These are phyloP conservation scores for Daedalea quercina DNA, from an alignment of 768 basidiomycete genomes.

Conservation along the genomic window DNA sequence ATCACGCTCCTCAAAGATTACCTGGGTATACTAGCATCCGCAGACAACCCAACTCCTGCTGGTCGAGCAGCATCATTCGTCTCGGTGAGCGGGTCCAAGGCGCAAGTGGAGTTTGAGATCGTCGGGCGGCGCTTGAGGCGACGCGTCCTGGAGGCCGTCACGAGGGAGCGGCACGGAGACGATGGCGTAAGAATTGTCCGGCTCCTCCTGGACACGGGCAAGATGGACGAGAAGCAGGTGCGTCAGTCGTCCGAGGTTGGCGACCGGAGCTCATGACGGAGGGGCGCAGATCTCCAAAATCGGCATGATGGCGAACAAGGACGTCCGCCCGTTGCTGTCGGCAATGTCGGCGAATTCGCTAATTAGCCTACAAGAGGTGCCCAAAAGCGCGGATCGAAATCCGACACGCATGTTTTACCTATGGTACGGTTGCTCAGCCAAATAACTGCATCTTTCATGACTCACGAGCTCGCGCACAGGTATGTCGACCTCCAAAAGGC, in stretches of 20 bases:
- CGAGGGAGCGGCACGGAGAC: constrained; percentile 77
- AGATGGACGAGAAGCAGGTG: constrained; percentile 94
- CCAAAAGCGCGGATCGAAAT: constrained; percentile 85
- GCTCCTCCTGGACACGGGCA: constrained; percentile 73
- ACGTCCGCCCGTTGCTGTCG: constrained; percentile 75
- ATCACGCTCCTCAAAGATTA: constrained; percentile 69
- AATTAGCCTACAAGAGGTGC: constrained; percentile 89
- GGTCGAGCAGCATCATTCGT: constrained; percentile 69
- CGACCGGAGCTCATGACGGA: background rate
- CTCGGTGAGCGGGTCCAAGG: constrained; percentile 61
- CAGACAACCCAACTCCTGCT: constrained; percentile 74
- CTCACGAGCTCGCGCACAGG: constrained; percentile 39
- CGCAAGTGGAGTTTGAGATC: constrained; percentile 75
- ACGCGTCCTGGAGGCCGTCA: constrained; percentile 68
- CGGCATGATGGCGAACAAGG: constrained; percentile 88
- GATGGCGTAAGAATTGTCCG: constrained; percentile 80
- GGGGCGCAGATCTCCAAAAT: constrained; percentile 76
- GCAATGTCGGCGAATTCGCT: constrained; percentile 75
- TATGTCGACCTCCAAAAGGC: constrained; percentile 83
- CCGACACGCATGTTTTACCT: constrained; percentile 87
- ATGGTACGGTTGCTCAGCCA: constrained; percentile 49
- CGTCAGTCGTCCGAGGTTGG: background rate
- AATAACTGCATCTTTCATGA: no score
- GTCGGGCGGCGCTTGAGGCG: constrained; percentile 61
- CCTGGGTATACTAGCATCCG: constrained; percentile 69